Percentiles rank a stretch among this genome's conserved stretches.
These are phyloP conservation scores for Saccharomyces jurei DNA, from an alignment of 805 yeast species.

Conservation along the genomic window DNA sequence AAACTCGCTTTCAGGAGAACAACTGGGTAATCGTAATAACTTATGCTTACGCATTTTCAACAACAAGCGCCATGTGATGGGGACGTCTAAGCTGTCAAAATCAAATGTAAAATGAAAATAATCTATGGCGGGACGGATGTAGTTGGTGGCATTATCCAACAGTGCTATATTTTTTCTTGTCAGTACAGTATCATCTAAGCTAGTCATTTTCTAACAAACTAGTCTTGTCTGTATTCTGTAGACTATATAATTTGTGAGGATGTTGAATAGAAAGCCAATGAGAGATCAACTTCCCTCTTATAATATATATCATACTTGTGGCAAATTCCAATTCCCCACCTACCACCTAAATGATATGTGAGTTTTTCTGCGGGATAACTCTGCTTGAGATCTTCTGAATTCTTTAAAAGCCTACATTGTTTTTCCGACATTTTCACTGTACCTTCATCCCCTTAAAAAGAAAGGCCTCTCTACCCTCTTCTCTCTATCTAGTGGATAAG, in stretches of 20 bases:
- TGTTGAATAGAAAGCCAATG: neutral
- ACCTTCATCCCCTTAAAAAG: neutral
- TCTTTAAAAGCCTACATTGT: neutral
- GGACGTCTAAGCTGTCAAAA: conserved; percentile 8
- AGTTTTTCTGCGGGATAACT: neutral
- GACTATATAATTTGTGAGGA: neutral
- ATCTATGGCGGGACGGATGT: conserved; percentile 23
- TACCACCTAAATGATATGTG: neutral
- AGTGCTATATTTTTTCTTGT: conserved; percentile 23
- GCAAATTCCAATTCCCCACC: neutral
- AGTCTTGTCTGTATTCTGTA: neutral
- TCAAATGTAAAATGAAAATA: conserved; percentile 22
- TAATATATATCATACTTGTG: neutral
- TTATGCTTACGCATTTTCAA: conserved; percentile 19
- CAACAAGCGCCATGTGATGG: conserved; percentile 15
- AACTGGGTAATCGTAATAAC: conserved; percentile 26
- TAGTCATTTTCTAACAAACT: conserved; percentile 12
- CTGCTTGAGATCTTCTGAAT: neutral
- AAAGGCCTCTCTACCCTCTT: neutral
- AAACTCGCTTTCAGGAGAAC: conserved; percentile 29
- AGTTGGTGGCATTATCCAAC: conserved; percentile 29
- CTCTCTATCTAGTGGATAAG: neutral
- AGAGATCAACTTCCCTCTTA: neutral
- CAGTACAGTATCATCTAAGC: conserved; percentile 27
- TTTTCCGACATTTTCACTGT: neutral